These are phyloP conservation scores for Penicillium digitatum DNA, from an alignment of 2,329 filamentous ascomycete genomes.

Conservation along the genomic window DNA sequence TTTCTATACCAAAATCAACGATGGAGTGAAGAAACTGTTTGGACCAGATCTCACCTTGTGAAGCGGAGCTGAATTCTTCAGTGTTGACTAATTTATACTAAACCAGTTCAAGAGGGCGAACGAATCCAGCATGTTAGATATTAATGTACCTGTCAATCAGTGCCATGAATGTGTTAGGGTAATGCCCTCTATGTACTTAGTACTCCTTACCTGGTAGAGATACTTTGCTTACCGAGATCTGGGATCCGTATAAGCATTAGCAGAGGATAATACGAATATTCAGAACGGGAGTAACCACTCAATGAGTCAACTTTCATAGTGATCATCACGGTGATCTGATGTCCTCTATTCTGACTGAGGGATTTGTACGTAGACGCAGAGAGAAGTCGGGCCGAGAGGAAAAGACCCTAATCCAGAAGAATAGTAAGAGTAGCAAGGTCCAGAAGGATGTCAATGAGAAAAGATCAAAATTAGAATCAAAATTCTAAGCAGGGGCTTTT, in stretches of 20 bases:
- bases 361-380: neutral
- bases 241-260: neutral
- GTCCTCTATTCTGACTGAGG: neutral
- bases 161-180: neutral
- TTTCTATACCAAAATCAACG: constrained; percentile 7
- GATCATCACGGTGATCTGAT: neutral
- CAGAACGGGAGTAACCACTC: neutral
- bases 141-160: neutral
- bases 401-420: neutral
- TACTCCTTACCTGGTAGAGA: neutral
- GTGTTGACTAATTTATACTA: neutral
- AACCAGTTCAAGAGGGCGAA: neutral
- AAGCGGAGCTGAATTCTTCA: neutral
- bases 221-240: neutral
- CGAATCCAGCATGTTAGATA: constrained; percentile 2
- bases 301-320: neutral
- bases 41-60: neutral
- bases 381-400: constrained; percentile 1
- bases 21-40: neutral
- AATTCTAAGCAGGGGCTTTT: constrained; percentile 10
- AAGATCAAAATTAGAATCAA: neutral
- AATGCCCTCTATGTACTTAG: neutral
- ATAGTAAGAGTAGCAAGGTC: neutral
- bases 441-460: neutral
- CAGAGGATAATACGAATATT: neutral